Evolutionary conservation across 257 asterid genomes (phyloP).

Genomic region (Coffea canephora): DNA sequence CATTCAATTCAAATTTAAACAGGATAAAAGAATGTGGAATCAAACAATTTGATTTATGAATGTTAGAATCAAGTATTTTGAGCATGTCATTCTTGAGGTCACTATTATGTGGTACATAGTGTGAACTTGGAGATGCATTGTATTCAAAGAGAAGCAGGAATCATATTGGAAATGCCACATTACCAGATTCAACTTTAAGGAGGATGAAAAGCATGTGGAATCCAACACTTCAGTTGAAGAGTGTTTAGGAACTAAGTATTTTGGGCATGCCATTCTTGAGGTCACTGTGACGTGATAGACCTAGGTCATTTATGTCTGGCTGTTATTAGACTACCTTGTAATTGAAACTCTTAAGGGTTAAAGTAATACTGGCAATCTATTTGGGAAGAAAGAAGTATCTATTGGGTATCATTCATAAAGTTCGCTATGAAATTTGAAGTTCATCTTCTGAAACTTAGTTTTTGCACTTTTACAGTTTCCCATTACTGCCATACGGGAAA

Average conservation of each 20-base stretch:
- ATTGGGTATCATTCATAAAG: not conserved
- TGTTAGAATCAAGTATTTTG: not conserved
- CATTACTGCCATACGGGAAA: slow-evolving; percentile 86
- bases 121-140: not conserved
- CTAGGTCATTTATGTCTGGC: not conserved
- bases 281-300: not conserved
- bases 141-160: not conserved
- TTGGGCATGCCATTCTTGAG: not conserved
- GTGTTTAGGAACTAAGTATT: not conserved
- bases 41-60: not conserved
- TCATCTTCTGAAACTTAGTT: slow-evolving; percentile 4
- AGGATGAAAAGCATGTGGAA: too few relatives aligned
- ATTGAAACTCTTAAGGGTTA: too few relatives aligned
- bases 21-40: not conserved
- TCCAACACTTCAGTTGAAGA: not conserved
- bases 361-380: not conserved
- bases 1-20: not conserved
- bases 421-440: not conserved
- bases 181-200: not conserved
- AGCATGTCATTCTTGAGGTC: not conserved
- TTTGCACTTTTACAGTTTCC: slow-evolving; percentile 57
- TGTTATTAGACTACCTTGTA: not conserved
- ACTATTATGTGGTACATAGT: not conserved
- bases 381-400: not conserved
- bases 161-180: not conserved